Base-by-base conservation (phyloP, 352 stramenopile species). In the Globisporangium emineosum region DNA sequence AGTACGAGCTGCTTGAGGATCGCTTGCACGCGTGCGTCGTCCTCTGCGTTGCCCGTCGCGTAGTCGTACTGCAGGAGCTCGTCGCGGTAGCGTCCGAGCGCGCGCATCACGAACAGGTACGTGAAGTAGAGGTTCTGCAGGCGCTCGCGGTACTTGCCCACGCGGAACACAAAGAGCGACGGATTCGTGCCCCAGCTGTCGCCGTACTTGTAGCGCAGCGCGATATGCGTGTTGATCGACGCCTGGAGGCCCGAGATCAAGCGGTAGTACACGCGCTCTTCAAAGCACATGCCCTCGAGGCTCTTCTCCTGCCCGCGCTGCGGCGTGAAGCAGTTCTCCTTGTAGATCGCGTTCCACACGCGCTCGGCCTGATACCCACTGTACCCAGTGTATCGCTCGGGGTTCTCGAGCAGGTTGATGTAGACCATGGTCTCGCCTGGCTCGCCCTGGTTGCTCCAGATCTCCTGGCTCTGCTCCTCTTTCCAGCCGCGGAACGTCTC, bases 101-200 rank as follows among this genome's bases (percentile, higher is more conserved):
- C 97, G 25, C 97, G 85, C 62, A 99, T 91, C 27, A 99, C 81
- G 54, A 99, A 98, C 1, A 99, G 79, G 71, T 99, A 99, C 13
- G 94, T 89, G 71, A 99, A 99, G 69, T 99, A 98, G 33, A 99
- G 77, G 73, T 99, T 99, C 47, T 98, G 86, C 50, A 99, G 79
- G 21, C 98, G 83, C 49, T 99, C 96, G 30, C 88, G 90, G 77
- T 98, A 86, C 61, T 96, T 87, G 27, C 88, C 78, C 60, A 98
- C 97, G 58, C 94, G 92, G 50, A 91, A 43, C 25, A 98, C 83
- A 57, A 93, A 97, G 52, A 96, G 72, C 47, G 78, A 67, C 12
- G 79, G 75, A 67, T 97, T 96, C 8, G 78, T 70, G 12, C 76
- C 85, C 84, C 88, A 96, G 30, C 57, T 71, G 55, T 80, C 64